Conservation (phyloP, 202 grass and related monocot genomes). For the Hordeum pubiflorum region DNA sequence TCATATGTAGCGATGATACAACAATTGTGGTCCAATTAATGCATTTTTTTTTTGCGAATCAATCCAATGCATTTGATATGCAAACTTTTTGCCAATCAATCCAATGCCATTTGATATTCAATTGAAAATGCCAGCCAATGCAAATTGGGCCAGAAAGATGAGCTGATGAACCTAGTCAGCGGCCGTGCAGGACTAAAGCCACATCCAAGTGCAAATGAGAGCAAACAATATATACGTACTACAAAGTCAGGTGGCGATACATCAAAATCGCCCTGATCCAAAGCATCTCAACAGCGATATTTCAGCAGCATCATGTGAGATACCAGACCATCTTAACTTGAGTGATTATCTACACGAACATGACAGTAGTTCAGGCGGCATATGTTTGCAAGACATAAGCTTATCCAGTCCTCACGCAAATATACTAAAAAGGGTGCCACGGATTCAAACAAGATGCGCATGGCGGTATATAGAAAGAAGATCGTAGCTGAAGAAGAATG, state of each 20-base stretch:
- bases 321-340: conserved; percentile 10
- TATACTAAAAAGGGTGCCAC: conserved; percentile 1
- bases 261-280: conserved; percentile 26
- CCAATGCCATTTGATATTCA: no score
- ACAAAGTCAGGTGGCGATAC: background rate
- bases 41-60: no score
- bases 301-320: background rate
- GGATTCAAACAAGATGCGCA: conserved; percentile 14
- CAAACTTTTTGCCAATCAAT: no score
- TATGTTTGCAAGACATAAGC: conserved; percentile 6
- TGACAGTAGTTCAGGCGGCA: conserved; percentile 10
- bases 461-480: background rate
- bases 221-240: no score
- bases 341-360: conserved; percentile 29
- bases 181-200: no score
- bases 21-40: no score
- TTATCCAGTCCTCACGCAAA: background rate
- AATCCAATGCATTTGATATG: no score
- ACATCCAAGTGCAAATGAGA: no score
- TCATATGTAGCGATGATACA: no score
- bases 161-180: no score
- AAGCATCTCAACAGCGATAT: background rate
- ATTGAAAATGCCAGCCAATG: no score
- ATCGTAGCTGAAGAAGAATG: background rate
- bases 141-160: no score